These are phyloP conservation scores for Cantharellus cinnabarinus DNA, from an alignment of 768 basidiomycete genomes.

Conservation along the genomic window DNA sequence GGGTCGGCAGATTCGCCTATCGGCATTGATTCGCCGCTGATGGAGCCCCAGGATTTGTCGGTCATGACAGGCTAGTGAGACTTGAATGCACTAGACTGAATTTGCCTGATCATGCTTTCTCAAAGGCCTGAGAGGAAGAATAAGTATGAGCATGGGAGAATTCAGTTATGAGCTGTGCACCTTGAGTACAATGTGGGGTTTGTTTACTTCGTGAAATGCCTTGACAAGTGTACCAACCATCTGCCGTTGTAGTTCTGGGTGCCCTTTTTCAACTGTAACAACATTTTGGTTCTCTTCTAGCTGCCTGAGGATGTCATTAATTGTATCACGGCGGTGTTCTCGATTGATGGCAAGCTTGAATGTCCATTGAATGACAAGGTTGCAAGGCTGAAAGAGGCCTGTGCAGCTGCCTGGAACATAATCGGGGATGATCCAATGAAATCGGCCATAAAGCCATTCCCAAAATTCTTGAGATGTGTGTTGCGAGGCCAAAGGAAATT, in stretches of 20 bases:
- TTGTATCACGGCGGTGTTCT: neutral
- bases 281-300: neutral
- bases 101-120: no score
- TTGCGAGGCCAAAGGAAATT: no score
- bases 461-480: constrained; percentile 11
- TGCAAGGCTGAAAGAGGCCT: constrained; percentile 13
- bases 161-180: neutral
- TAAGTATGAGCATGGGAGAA: no score
- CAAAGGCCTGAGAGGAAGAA: no score
- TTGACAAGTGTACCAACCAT: neutral
- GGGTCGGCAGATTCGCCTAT: no score
- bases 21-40: no score
- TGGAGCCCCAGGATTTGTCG: no score
- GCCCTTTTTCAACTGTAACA: neutral
- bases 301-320: neutral
- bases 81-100: no score
- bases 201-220: neutral
- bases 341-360: constrained; percentile 14
- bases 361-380: constrained; percentile 14
- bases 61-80: no score
- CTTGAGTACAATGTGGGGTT: neutral
- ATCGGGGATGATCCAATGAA: neutral
- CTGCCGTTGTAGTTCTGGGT: neutral
- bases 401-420: constrained; percentile 6
- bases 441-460: neutral